Evolutionary conservation across 208 protist species (phyloP).

Genomic region (Acanthamoeba healyi): DNA sequence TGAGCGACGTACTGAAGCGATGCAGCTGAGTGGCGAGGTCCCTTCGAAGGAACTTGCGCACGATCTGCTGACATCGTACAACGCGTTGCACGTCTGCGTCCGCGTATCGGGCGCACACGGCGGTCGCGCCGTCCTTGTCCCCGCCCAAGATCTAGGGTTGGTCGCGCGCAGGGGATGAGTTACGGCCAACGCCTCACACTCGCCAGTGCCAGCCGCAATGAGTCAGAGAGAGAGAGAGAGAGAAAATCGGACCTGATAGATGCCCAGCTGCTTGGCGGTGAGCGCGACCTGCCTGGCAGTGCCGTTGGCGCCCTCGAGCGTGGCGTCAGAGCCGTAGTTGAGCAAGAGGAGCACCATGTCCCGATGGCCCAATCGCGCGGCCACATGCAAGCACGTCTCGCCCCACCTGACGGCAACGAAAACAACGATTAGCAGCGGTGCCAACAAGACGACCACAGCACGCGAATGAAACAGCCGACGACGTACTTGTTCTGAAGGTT

Average conservation of each 20-base stretch:
- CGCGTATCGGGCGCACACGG: neutral
- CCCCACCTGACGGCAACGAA: neutral
- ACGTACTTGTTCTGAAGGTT: neutral
- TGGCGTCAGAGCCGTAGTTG: neutral
- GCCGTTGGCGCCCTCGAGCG: constrained; percentile 7
- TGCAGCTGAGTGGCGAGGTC: neutral
- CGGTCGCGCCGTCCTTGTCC: constrained; percentile 9
- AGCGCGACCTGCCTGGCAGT: constrained; percentile 12
- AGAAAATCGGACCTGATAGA: neutral
- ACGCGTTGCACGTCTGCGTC: neutral
- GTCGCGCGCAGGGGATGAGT: too few species aligned
- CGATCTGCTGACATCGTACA: constrained; percentile 28
- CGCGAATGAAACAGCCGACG: neutral
- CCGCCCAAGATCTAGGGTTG: neutral
- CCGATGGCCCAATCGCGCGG: neutral
- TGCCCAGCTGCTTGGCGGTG: constrained; percentile 33
- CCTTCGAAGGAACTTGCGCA: neutral
- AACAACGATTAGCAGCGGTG: neutral
- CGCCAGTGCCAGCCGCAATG: neutral
- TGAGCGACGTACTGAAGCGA: neutral
- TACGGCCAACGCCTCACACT: too few species aligned
- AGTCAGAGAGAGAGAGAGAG: neutral
- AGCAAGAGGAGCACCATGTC: constrained; percentile 33
- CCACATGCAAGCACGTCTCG: constrained; percentile 42
- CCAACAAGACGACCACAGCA: neutral